phyloP scores from a whole-genome alignment of 495 filamentous ascomycete genomes.

The Gamarada debralockiae region DNA sequence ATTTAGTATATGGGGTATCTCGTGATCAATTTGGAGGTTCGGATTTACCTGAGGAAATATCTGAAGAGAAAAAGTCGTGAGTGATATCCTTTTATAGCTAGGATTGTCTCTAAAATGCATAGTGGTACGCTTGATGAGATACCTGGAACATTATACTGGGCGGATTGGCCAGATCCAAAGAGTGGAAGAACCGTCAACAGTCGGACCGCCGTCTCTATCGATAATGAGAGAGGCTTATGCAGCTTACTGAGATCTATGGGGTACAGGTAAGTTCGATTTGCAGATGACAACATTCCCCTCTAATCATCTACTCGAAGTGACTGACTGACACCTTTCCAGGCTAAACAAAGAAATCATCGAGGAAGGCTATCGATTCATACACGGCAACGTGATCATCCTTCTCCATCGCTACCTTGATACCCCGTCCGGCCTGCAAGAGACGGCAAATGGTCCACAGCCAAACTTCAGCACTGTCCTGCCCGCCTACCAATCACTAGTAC shows the following conservation, averaged over 20 bases:
- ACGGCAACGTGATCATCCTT: conserved; percentile 17
- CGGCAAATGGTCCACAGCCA: neutral
- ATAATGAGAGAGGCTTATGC: conserved; percentile 16
- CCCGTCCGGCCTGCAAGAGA: conserved; percentile 1
- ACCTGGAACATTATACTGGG: conserved; percentile 19
- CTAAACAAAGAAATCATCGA: conserved; percentile 13
- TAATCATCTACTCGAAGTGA: neutral
- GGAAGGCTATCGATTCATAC: conserved; percentile 20
- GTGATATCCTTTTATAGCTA: neutral
- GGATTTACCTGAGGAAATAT: no score
- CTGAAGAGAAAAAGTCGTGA: neutral
- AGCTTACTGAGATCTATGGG: conserved; percentile 7
- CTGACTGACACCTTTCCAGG: conserved; percentile 4
- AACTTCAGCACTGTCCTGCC: conserved; percentile 11
- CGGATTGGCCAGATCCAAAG: conserved; percentile 19
- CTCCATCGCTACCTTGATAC: conserved; percentile 12
- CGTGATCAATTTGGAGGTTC: conserved; percentile 8
- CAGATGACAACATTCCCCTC: neutral
- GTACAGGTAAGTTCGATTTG: conserved; percentile 10
- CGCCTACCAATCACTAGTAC: conserved; percentile 3
- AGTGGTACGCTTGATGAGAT: conserved; percentile 6
- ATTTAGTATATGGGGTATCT: conserved; percentile 16
- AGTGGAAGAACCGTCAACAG: conserved; percentile 17
- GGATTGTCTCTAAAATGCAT: neutral
- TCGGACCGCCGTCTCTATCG: conserved; percentile 14